A percentile compares a stretch with the other conserved stretches of the same genome.
Evolutionary conservation across 2,329 filamentous ascomycete species (phyloP).

Genomic region (Arachnopeziza araneosa): DNA sequence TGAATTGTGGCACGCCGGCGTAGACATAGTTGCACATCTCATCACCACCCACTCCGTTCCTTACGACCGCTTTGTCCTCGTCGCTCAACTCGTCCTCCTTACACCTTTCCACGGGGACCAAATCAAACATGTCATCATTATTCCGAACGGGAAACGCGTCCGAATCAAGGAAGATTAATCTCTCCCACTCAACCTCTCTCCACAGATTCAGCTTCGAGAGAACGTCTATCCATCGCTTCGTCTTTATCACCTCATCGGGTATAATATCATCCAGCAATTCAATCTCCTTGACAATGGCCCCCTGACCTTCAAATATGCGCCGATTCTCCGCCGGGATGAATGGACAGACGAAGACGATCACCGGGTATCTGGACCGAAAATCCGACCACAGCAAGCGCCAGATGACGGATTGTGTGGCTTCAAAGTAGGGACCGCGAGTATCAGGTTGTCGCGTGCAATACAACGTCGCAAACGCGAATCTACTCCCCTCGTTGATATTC

Average conservation of each 20-base stretch:
- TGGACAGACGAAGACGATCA: conserved; percentile 14
- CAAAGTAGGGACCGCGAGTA: conserved; percentile 12
- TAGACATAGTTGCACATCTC: conserved; percentile 8
- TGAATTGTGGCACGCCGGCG: conserved; percentile 2
- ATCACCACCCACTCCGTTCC: not conserved
- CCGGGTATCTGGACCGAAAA: conserved; percentile 7
- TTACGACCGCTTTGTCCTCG: not conserved
- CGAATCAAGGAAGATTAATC: conserved; percentile 8
- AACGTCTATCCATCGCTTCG: conserved; percentile 11
- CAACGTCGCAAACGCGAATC: conserved; percentile 11
- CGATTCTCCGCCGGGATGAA: conserved; percentile 9
- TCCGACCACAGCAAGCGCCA: conserved; percentile 13
- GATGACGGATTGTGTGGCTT: conserved; percentile 12
- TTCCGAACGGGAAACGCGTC: conserved; percentile 15
- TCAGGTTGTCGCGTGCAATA: conserved; percentile 11
- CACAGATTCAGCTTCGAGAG: conserved; percentile 16
- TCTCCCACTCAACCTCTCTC: conserved; percentile 11
- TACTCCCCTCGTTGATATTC: conserved; percentile 2
- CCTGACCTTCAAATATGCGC: conserved; percentile 8
- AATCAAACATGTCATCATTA: conserved; percentile 13
- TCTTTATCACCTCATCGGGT: not conserved
- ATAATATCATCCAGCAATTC: conserved; percentile 9
- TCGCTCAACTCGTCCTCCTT: not conserved
- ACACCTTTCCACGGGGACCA: not conserved
- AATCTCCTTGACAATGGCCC: conserved; percentile 12